Conservation (phyloP, 352 stramenopile species). For the Thraustochytrium sp. region DNA sequence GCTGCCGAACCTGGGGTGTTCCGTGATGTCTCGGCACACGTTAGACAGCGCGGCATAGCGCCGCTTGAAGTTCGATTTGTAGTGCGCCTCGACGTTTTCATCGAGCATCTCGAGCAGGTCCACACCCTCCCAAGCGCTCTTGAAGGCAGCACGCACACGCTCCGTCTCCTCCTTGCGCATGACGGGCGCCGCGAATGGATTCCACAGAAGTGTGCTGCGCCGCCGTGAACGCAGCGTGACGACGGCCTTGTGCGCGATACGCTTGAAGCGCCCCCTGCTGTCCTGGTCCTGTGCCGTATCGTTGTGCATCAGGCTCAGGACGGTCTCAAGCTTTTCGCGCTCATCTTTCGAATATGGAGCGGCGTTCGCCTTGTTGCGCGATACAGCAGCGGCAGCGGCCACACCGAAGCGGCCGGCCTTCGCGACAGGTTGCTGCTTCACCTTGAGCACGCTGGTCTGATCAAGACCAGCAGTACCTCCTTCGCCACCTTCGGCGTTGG, state of each 20-base stretch:
- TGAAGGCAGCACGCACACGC: slow-evolving; percentile 23
- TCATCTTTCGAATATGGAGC: slow-evolving; percentile 10
- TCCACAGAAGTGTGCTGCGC: background rate
- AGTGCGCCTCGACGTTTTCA: slow-evolving; percentile 16
- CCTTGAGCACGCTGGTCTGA: too few relatives aligned
- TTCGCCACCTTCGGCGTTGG: too few relatives aligned
- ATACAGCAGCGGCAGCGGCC: background rate
- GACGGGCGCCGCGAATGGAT: background rate
- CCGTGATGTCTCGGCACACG: background rate
- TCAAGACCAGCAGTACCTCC: too few relatives aligned
- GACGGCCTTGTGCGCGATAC: background rate
- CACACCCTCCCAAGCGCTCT: slow-evolving; percentile 20
- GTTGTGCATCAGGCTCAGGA: background rate
- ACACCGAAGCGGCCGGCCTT: too few relatives aligned
- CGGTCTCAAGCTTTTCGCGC: background rate
- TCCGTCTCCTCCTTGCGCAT: background rate
- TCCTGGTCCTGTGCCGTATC: background rate
- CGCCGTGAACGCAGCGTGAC: background rate
- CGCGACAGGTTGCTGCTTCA: too few relatives aligned
- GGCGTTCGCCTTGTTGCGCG: background rate
- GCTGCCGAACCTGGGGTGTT: background rate
- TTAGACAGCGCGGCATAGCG: background rate
- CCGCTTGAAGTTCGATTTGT: background rate
- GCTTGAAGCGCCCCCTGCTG: background rate
- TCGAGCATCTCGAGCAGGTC: slow-evolving; percentile 30